Base-by-base conservation (phyloP, 495 filamentous ascomycete genomes). In the Aspergillus homomorphus region DNA sequence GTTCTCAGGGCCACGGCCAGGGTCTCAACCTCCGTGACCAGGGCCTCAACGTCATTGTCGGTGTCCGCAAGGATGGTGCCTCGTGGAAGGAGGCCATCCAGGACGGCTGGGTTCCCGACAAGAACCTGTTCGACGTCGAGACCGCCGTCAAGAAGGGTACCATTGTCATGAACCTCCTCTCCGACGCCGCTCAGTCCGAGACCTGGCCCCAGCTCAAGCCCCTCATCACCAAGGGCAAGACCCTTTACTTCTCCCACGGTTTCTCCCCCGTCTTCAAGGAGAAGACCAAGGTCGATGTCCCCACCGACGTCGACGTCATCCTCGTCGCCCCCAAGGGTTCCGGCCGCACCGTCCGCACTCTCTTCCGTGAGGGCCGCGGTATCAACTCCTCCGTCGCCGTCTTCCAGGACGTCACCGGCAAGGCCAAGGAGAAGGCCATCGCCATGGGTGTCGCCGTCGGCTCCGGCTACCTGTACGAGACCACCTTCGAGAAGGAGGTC, bases 221-320 rank as follows among this genome's bases (percentile, higher is more conserved):
- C 69, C 87, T 94, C 73, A 80, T 98, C 71, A 95, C 89, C 80
- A 95, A 97, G 88, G 95, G 89, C 80, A 98, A 98, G 91, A 98
- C 94, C 48, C 88, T 98, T 68, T 98, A 98, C 87, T 98, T 98
- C 87, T 97, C 94, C 54, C 94, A 98, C 85, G 94, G 94, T 74
- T 98, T 98, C 89, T 98, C 94, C 60, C 94, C 94, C 69, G 92
- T 98, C 77, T 98, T 98, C 90, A 96, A 96, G 82, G 88, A 96
- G 76, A 85, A 94, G 67, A 98, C 94, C 85, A 96, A 96, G 80
- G 94, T 98, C 74, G 93, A 98, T 52, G 89, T 96, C 62, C 94
- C 94, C 74, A 82, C 73, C 54, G 89, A 96, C 77, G 89, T 98
- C 66, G 94, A 98, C 78, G 95, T 98, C 72, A 98, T 98, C 81